Percentiles rank a stretch among this genome's conserved stretches.
phyloP scores from a whole-genome alignment of 2,329 filamentous ascomycete genomes.

The Hypoxylon sp. region DNA sequence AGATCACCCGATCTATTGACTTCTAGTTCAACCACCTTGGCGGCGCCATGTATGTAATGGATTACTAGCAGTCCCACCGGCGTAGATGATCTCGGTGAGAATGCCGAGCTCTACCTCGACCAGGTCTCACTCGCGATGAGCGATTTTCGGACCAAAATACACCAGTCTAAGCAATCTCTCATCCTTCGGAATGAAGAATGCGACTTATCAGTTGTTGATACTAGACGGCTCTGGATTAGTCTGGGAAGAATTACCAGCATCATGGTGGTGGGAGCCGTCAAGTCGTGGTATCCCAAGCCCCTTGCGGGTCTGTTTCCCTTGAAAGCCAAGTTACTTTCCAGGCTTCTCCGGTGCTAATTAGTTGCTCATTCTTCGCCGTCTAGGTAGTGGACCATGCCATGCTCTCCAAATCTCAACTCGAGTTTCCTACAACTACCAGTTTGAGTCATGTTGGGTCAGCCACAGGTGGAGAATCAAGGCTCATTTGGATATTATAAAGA shows the following conservation, averaged over 20 bases:
- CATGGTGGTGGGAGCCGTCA: too few relatives aligned
- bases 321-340: too few relatives aligned
- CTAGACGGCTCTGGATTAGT: too few relatives aligned
- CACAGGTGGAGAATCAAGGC: neutral
- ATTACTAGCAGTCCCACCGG: neutral
- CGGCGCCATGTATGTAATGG: neutral
- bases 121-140: neutral
- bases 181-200: neutral
- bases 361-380: neutral
- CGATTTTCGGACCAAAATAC: neutral
- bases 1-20: neutral
- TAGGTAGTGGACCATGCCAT: neutral
- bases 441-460: neutral
- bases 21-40: neutral
- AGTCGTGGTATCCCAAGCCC: too few relatives aligned
- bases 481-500: too few relatives aligned
- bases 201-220: too few relatives aligned
- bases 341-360: neutral
- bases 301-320: too few relatives aligned
- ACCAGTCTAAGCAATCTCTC: neutral
- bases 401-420: neutral
- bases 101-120: neutral
- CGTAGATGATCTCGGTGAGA: neutral
- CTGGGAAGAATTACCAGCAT: too few relatives aligned
- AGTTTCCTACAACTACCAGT: neutral